These are phyloP conservation scores for Licmophora abbreviata DNA, from an alignment of 108 stramenopile genomes.

Conservation along the genomic window DNA sequence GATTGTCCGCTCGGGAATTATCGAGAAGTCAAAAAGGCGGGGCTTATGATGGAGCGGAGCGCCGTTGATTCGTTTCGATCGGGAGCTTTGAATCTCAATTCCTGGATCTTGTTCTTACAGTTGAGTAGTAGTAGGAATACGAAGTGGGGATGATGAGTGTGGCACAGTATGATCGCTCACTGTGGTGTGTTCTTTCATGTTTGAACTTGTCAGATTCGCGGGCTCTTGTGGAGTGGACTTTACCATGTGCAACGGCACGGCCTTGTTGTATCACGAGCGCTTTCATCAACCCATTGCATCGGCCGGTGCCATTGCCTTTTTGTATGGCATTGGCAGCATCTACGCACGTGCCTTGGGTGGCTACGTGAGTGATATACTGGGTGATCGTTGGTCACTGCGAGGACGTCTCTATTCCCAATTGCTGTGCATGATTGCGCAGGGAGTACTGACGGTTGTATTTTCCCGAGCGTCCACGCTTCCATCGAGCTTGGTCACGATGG, in stretches of 20 bases:
- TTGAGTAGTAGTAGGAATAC: too few relatives aligned
- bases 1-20: conserved; percentile 65
- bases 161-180: too few relatives aligned
- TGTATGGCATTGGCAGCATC: conserved; percentile 37
- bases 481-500: conserved; percentile 30
- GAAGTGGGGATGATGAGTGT: too few relatives aligned
- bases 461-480: conserved; percentile 13
- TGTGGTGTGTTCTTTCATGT: too few relatives aligned
- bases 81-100: conserved; percentile 41
- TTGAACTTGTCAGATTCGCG: conserved; percentile 27
- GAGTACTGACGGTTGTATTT: conserved; percentile 33
- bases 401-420: conserved; percentile 42
- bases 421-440: conserved; percentile 38
- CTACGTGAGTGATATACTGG: conserved; percentile 23
- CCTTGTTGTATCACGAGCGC: conserved; percentile 35
- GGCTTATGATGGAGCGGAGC: conserved; percentile 41
- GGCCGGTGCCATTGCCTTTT: conserved; percentile 37
- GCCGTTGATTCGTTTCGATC: conserved; percentile 38
- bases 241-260: conserved; percentile 54
- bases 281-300: conserved; percentile 25
- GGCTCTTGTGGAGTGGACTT: conserved; percentile 58
- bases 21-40: conserved; percentile 35
- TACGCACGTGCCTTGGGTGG: conserved; percentile 48
- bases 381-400: conserved; percentile 24
- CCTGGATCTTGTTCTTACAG: conserved; percentile 56